Evolutionary conservation across 257 asterid genomes (phyloP).

Genomic region (Phtheirospermum japonicum): DNA sequence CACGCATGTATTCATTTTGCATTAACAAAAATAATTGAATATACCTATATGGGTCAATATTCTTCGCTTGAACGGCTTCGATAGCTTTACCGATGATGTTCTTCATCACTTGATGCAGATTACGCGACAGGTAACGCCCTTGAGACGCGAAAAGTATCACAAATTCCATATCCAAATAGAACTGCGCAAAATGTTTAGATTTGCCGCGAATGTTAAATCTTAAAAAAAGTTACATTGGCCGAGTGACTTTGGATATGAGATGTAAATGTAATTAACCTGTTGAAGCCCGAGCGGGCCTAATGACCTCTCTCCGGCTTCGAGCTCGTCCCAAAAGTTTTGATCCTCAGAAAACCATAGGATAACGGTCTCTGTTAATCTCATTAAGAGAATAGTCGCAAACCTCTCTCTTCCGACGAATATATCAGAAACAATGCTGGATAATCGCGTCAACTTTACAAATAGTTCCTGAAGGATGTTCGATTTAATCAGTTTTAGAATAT

Average conservation of each 20-base stretch:
- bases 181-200: slow-evolving; percentile 42
- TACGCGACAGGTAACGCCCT: slow-evolving; percentile 87
- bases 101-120: slow-evolving; percentile 87
- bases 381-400: slow-evolving; percentile 75
- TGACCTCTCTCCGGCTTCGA: slow-evolving; percentile 60
- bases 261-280: slow-evolving; percentile 47
- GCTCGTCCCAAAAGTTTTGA: slow-evolving; percentile 90
- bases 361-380: slow-evolving; percentile 92
- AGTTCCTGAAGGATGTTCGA: slow-evolving; percentile 50
- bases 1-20: background rate
- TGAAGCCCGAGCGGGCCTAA: slow-evolving; percentile 90
- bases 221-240: background rate
- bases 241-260: background rate
- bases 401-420: slow-evolving; percentile 84
- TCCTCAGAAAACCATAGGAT: slow-evolving; percentile 94
- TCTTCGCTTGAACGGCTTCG: slow-evolving; percentile 77
- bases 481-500: background rate
- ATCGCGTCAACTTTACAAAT: slow-evolving; percentile 56
- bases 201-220: background rate
- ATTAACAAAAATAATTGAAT: background rate
- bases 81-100: slow-evolving; percentile 80
- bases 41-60: slow-evolving; percentile 80
- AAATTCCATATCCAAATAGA: slow-evolving; percentile 96
- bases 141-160: slow-evolving; percentile 89
- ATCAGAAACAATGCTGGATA: slow-evolving; percentile 68